Conservation (phyloP, 176 grass and related monocot species). For the Paspalum vaginatum region DNA sequence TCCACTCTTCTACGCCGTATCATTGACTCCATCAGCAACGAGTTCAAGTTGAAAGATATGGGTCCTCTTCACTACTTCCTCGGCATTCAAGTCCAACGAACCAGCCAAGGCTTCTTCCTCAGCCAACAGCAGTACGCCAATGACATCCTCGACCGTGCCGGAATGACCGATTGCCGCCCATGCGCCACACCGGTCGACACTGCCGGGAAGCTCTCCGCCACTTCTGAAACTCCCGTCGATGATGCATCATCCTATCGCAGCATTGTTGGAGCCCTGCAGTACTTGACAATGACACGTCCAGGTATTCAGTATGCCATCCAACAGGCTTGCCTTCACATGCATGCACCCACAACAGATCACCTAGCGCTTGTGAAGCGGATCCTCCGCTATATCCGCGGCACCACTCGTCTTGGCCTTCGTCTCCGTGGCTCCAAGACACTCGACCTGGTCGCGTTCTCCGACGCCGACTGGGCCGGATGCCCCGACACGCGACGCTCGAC, state of each 20-base stretch:
- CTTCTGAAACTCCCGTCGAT: accelerated
- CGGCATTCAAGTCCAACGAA: not conserved
- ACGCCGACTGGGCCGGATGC: too few species aligned
- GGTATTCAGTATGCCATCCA: too few species aligned
- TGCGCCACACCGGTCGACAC: not conserved
- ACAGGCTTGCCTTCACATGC: too few species aligned
- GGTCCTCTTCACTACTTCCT: not conserved
- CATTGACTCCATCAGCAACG: not conserved
- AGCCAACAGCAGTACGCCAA: not conserved
- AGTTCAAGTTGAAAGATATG: not conserved
- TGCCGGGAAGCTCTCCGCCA: not conserved
- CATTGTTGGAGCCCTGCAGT: not conserved
- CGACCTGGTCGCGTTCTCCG: too few species aligned
- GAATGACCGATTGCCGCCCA: not conserved
- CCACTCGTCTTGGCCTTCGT: too few species aligned
- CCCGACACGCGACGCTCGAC: too few species aligned
- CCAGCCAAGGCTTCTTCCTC: not conserved
- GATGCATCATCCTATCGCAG: not conserved
- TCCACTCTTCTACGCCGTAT: not conserved
- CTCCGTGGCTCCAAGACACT: too few species aligned
- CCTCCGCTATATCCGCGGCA: too few species aligned
- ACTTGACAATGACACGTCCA: too few species aligned
- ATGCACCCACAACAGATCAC: too few species aligned
- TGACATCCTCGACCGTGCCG: not conserved
- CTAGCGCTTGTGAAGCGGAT: too few species aligned